These are phyloP conservation scores for Scopulariopsis brevicaulis DNA, from an alignment of 2,329 filamentous ascomycete genomes.

Conservation along the genomic window DNA sequence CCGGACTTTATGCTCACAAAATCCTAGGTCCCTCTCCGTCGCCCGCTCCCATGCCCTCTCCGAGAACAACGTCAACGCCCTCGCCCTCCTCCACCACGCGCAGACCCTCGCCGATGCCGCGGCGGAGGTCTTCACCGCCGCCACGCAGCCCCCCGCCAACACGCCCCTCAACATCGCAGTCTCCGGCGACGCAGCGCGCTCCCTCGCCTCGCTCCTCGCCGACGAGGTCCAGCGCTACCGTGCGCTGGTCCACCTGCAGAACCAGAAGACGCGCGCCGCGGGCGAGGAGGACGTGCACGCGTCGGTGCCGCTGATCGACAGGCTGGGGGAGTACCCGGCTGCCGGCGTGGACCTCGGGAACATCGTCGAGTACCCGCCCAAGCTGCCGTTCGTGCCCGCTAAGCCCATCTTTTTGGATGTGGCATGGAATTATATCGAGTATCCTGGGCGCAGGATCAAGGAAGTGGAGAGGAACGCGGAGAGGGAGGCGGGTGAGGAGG, in stretches of 20 bases:
- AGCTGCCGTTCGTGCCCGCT: conserved; percentile 70
- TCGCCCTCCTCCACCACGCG: conserved; percentile 74
- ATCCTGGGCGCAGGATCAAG: conserved; percentile 46
- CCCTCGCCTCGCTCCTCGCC: conserved; percentile 50
- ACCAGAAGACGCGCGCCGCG: conserved; percentile 36
- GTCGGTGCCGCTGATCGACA: conserved; percentile 54
- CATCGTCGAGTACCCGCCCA: conserved; percentile 79
- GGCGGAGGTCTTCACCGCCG: conserved; percentile 25
- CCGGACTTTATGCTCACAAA: no score
- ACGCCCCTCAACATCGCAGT: conserved; percentile 17
- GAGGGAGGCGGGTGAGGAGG: conserved; percentile 18
- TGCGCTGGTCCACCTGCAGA: conserved; percentile 74
- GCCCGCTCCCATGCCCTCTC: conserved; percentile 73
- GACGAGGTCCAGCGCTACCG: conserved; percentile 70
- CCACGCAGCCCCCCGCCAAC: conserved; percentile 14
- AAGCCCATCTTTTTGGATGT: conserved; percentile 96
- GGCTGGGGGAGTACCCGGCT: conserved; percentile 60
- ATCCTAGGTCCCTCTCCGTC: conserved; percentile 64
- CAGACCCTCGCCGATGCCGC: conserved; percentile 47
- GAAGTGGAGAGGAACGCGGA: conserved; percentile 15
- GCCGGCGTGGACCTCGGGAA: conserved; percentile 64
- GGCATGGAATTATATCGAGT: conserved; percentile 95
- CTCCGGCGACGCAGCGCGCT: conserved; percentile 25
- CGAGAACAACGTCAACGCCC: conserved; percentile 61
- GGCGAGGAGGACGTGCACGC: conserved; percentile 21